Conservation (phyloP, 495 filamentous ascomycete species). For the Podospora comata region DNA sequence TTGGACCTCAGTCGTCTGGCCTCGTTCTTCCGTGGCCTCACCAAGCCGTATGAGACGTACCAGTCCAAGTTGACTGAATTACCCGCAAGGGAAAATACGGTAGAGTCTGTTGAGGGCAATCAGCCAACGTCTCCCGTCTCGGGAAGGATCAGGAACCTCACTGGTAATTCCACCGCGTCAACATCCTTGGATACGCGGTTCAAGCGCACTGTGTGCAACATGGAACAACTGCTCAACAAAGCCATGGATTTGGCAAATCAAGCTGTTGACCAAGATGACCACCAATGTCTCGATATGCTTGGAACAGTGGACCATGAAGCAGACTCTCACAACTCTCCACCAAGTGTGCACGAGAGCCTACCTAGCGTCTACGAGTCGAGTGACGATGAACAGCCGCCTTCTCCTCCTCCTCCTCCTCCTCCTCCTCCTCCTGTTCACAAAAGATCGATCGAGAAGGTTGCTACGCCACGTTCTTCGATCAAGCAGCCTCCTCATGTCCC, state of each 20-base stretch:
- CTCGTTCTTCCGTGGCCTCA: conserved; percentile 27
- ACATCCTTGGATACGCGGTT: conserved; percentile 29
- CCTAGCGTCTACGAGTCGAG: conserved; percentile 15
- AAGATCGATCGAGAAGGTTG: neutral
- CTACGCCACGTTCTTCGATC: neutral
- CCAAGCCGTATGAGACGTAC: conserved; percentile 23
- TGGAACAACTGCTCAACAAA: conserved; percentile 48
- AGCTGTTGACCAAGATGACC: conserved; percentile 30
- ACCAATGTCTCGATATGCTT: conserved; percentile 12
- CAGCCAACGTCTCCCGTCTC: neutral
- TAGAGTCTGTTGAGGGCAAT: neutral
- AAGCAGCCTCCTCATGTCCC: neutral
- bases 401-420: neutral
- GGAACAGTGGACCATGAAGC: conserved; percentile 7
- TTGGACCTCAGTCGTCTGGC: conserved; percentile 19
- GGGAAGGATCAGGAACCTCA: conserved; percentile 7
- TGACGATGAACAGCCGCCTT: conserved; percentile 15
- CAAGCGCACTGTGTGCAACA: conserved; percentile 38
- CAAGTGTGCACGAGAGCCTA: conserved; percentile 8
- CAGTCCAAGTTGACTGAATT: conserved; percentile 21
- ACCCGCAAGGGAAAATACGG: conserved; percentile 7
- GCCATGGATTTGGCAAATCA: conserved; percentile 44
- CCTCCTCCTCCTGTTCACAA: neutral
- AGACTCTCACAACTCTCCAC: conserved; percentile 19
- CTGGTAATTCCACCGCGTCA: conserved; percentile 5